A percentile compares a stretch with the other conserved stretches of the same genome.
phyloP scores from a whole-genome alignment of 2,329 filamentous ascomycete genomes.

The Colletotrichum sp. region DNA sequence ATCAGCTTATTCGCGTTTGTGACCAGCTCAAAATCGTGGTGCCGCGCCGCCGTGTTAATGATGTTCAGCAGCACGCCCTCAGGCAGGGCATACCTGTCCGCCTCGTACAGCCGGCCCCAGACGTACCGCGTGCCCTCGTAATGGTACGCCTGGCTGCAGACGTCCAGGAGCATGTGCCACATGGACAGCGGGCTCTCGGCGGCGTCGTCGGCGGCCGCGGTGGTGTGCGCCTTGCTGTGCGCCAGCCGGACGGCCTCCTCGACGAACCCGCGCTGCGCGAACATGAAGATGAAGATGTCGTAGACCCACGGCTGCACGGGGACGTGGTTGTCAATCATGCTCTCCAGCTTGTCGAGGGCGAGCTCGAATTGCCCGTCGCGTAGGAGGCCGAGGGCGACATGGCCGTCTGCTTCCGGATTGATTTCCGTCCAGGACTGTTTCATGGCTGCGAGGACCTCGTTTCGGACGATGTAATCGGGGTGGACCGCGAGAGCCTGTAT shows the following conservation, averaged over 20 bases:
- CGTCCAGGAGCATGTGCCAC: slow-evolving; percentile 77
- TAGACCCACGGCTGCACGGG: slow-evolving; percentile 74
- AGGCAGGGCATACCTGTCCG: slow-evolving; percentile 64
- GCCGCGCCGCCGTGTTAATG: slow-evolving; percentile 72
- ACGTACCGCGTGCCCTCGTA: slow-evolving; percentile 70
- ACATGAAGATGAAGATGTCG: slow-evolving; percentile 76
- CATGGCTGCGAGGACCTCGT: slow-evolving; percentile 76
- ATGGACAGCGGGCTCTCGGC: slow-evolving; percentile 48
- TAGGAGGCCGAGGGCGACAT: slow-evolving; percentile 75
- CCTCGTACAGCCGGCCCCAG: slow-evolving; percentile 62
- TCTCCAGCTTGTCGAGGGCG: slow-evolving; percentile 73
- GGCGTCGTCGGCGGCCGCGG: slow-evolving; percentile 27
- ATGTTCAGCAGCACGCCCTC: slow-evolving; percentile 71
- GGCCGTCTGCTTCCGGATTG: slow-evolving; percentile 67
- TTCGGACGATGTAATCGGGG: slow-evolving; percentile 81
- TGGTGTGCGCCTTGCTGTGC: slow-evolving; percentile 52
- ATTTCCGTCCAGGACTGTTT: slow-evolving; percentile 72
- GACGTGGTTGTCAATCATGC: slow-evolving; percentile 63
- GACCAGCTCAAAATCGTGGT: slow-evolving; percentile 72
- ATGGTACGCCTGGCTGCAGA: slow-evolving; percentile 69
- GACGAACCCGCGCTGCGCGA: slow-evolving; percentile 75
- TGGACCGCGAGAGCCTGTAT: slow-evolving; percentile 76
- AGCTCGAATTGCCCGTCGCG: slow-evolving; percentile 85
- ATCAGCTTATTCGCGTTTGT: slow-evolving; percentile 74
- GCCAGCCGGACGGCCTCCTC: slow-evolving; percentile 79